Base-by-base conservation (phyloP, 2,329 filamentous ascomycete species). In the Thielaviopsis populi region DNA sequence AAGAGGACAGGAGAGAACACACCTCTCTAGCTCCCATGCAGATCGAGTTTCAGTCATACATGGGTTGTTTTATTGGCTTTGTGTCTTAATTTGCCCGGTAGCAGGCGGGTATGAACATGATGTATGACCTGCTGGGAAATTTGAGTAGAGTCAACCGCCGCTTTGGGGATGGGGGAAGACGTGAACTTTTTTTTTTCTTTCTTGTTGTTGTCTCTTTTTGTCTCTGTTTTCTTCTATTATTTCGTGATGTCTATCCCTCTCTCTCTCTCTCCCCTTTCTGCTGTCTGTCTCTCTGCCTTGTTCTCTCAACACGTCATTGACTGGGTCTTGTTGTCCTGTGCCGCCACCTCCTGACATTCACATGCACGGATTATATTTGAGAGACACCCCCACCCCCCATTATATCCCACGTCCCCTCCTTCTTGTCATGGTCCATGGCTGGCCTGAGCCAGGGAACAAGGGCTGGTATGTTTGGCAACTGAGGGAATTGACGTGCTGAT, bases 401-500 rank as follows among this genome's bases (percentile, higher is more conserved):
- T 33, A 54, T 54, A 54, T 30, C 17, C 17, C 50, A 54, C 50
- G 13, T 54, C 50, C 50, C 50, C 50, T 33, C 50, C 50, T 54
- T 54, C 50, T 54, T 54, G 50, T 54, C 50, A 54, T 33, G 50
- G 50, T 13, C 50, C 7, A n/a, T 54, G 50, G 50, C 27, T 54
- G 50, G 50, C 27, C 50, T 54, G 50, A 33, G 50, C 50, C 50
- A 54, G 27, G 50, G 50, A 54, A 30, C 50, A 24, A 54, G 50
- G 50, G 50, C 33, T 54, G 24, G 22, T 54, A 24, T 33, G 50
- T 54, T 54, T 54, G 50, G 50, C n/a, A 15, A 54, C 50, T 54
- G 50, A 54, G 50, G 27, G 50, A 54, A 54, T 54, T 54, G 50
- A 54, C 50, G 50, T 61, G 59, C 41, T 61, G 59, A 61, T 46